Percentiles rank a stretch among this genome's conserved stretches.
phyloP scores from a whole-genome alignment of 2,329 filamentous ascomycete species.

The Fusarium azukiicola region DNA sequence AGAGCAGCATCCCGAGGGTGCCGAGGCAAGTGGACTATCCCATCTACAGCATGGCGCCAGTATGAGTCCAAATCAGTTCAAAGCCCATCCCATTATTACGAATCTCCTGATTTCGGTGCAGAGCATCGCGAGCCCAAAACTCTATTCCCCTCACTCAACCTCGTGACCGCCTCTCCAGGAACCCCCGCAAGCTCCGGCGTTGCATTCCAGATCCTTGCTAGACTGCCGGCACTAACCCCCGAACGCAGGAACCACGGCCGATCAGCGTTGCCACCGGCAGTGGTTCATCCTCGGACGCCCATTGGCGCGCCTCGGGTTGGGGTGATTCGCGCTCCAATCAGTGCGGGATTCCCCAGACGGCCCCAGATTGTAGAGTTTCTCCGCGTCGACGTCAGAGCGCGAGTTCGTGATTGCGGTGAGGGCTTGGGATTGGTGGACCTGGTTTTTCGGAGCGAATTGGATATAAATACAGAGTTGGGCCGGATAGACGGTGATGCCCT shows the following conservation, averaged over 20 bases:
- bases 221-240: conserved; percentile 31
- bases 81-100: background rate
- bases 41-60: background rate
- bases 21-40: conserved; percentile 20
- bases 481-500: background rate
- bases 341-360: conserved; percentile 38
- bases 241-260: conserved; percentile 20
- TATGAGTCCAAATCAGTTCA: background rate
- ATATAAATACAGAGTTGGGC: conserved; percentile 34
- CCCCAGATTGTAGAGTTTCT: conserved; percentile 41
- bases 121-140: conserved; percentile 19
- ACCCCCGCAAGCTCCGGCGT: conserved; percentile 37
- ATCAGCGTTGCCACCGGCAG: conserved; percentile 19
- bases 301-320: conserved; percentile 43
- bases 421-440: conserved; percentile 31
- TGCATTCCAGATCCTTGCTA: conserved; percentile 28
- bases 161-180: background rate
- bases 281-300: conserved; percentile 4
- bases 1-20: conserved; percentile 6
- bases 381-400: conserved; percentile 31
- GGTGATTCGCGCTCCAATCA: conserved; percentile 45
- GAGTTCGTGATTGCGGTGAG: conserved; percentile 9
- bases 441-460: background rate
- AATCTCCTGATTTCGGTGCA: conserved; percentile 41
- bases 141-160: conserved; percentile 37